Base-by-base conservation (phyloP, 768 basidiomycete genomes). In the Rhodotorula babjevae region DNA sequence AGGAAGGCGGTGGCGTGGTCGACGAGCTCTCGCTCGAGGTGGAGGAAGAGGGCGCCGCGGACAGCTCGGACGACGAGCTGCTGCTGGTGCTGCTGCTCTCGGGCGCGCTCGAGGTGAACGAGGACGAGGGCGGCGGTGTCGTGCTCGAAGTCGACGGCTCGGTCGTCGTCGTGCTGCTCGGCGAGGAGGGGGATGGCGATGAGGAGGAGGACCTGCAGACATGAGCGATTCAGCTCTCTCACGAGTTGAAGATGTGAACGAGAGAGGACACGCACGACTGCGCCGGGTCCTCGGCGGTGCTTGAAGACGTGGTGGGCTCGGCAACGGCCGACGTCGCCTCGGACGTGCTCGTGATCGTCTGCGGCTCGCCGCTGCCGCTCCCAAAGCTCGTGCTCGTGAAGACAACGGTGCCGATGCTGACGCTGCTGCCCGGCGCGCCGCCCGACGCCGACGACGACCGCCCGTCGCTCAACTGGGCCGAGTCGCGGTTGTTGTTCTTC, bases 301-400 rank as follows among this genome's bases (percentile, higher is more conserved):
- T 55, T 4, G 53, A 27, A 25, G 29, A 19, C 31, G 56, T 12
- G 12, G 27, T 59, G 3, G 21, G 29, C 23, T 25, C 16, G 10
- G 55, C 18, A 44, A n/a, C 29, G 42, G 33, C 12, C 42, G 33
- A 31, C 31, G 31, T 21, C 31, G 23, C 18, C 33, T 33, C 23
- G 3, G 64, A 47, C 23, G 65, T 49, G 21, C 25, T n/a, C 15
- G 62, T 47, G n/a, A 40, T 72, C 49, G 33, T 29, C 16, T 27
- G 21, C 52, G 70, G 18, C 29, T 16, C 42, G 55, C 11, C 46
- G 29, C 31, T 46, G 62, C 50, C 46, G 33, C 21, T 21, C 33
- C 56, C 57, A 21, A 44, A 67, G 50, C 46, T 44, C 49, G 63
- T 65, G 36, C 67, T 68, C 19, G 71, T 72, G 29, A 47, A 72